phyloP scores from a whole-genome alignment of 371 early-diverging fungal species.

The Syncephalastrum monosporum region DNA sequence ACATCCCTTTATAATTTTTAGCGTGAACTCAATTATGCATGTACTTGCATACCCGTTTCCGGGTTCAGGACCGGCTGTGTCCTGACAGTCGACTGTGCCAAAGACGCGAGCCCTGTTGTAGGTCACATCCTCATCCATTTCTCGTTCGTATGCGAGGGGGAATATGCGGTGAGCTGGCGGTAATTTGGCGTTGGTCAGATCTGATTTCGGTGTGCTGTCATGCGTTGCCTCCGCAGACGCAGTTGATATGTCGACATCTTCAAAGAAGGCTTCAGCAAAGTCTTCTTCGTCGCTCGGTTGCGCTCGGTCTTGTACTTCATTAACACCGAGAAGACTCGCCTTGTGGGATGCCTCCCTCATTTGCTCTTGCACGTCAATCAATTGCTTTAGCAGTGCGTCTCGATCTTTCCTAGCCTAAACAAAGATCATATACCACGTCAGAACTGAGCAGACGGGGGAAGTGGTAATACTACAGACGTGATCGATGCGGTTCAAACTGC shows the following conservation, averaged over 20 bases:
- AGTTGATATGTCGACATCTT: constrained; percentile 47
- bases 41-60: not conserved
- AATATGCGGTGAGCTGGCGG: constrained; percentile 47
- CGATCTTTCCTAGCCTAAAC: constrained; percentile 31
- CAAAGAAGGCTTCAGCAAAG: constrained; percentile 59
- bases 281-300: constrained; percentile 29
- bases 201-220: not conserved
- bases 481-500: constrained; percentile 50
- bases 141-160: constrained; percentile 47
- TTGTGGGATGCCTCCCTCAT: constrained; percentile 46
- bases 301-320: not conserved
- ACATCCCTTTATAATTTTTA: not conserved
- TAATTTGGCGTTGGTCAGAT: constrained; percentile 17
- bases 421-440: not conserved
- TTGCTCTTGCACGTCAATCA: constrained; percentile 38
- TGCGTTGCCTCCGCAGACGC: no score
- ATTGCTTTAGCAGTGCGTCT: constrained; percentile 33
- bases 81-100: not conserved
- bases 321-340: constrained; percentile 52
- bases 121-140: constrained; percentile 48
- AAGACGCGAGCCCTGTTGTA: constrained; percentile 26
- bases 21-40: not conserved
- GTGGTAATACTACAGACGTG: no score
- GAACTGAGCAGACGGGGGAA: not conserved
- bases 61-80: no score